Evolutionary conservation across 768 basidiomycete species (phyloP).

Genomic region (Tulasnella sp.): DNA sequence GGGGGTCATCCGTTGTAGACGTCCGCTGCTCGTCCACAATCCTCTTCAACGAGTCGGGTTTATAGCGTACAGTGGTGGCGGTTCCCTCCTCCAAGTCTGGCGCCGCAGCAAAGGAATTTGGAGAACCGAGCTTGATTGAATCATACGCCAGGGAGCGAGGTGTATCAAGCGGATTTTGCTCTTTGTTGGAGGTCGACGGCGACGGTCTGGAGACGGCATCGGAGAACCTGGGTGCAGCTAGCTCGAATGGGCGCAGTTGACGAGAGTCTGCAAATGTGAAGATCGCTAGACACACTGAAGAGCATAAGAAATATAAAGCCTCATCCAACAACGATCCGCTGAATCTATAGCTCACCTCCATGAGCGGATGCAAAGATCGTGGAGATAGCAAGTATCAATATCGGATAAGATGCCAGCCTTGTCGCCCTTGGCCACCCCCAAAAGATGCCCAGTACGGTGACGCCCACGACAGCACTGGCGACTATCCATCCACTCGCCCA

Average conservation of each 20-base stretch:
- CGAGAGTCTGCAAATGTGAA: slow-evolving; percentile 19
- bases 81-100: too few species aligned
- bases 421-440: background rate
- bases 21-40: too few species aligned
- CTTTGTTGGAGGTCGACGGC: background rate
- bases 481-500: slow-evolving; percentile 10
- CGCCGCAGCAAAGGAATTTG: background rate
- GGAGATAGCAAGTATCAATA: slow-evolving; percentile 17
- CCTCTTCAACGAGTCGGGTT: too few species aligned
- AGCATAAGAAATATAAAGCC: background rate
- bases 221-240: slow-evolving; percentile 23
- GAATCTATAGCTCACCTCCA: slow-evolving; percentile 9
- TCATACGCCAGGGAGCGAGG: background rate
- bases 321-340: too few species aligned
- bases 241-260: slow-evolving; percentile 19
- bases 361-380: slow-evolving; percentile 17
- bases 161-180: background rate
- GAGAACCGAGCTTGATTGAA: background rate
- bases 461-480: slow-evolving; percentile 14
- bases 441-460: slow-evolving; percentile 12
- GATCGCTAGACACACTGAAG: slow-evolving; percentile 16
- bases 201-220: background rate
- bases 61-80: too few species aligned
- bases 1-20: background rate
- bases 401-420: slow-evolving; percentile 14